These are phyloP conservation scores for Naganishia sp. DNA, from an alignment of 1,284 basidiomycete species.

Conservation along the genomic window DNA sequence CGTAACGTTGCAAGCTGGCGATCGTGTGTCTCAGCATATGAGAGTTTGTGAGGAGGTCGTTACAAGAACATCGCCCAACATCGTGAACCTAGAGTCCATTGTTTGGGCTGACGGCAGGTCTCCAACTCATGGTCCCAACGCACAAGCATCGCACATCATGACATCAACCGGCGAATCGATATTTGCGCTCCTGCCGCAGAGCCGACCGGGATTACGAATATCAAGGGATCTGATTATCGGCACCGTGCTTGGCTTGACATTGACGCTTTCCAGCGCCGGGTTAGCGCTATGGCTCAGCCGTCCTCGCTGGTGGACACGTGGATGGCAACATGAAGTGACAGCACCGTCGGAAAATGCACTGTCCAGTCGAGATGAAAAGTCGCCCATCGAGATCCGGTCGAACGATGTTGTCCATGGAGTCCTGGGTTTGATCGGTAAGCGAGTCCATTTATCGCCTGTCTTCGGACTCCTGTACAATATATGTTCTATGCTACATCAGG, in stretches of 20 bases:
- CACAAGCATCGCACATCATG: background rate
- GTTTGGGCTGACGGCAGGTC: too few relatives aligned
- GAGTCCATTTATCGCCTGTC: too few relatives aligned
- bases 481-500: conserved; percentile 57
- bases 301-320: conserved; percentile 19
- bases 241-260: conserved; percentile 66
- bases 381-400: conserved; percentile 72
- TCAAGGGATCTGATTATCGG: conserved; percentile 62
- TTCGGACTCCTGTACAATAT: background rate
- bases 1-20: too few relatives aligned
- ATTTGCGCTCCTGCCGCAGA: conserved; percentile 10
- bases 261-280: conserved; percentile 67
- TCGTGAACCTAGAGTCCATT: too few relatives aligned
- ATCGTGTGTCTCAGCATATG: too few relatives aligned
- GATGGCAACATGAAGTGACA: conserved; percentile 44
- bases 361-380: conserved; percentile 54
- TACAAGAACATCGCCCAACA: too few relatives aligned
- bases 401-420: conserved; percentile 71
- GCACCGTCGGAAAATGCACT: conserved; percentile 57
- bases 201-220: conserved; percentile 39
- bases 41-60: too few relatives aligned
- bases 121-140: too few relatives aligned
- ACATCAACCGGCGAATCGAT: conserved; percentile 11
- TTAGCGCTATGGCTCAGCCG: conserved; percentile 53
- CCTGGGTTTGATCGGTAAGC: conserved; percentile 75